Evolutionary conservation across 2,329 filamentous ascomycete species (phyloP).

Genomic region (Penicillium italicum): DNA sequence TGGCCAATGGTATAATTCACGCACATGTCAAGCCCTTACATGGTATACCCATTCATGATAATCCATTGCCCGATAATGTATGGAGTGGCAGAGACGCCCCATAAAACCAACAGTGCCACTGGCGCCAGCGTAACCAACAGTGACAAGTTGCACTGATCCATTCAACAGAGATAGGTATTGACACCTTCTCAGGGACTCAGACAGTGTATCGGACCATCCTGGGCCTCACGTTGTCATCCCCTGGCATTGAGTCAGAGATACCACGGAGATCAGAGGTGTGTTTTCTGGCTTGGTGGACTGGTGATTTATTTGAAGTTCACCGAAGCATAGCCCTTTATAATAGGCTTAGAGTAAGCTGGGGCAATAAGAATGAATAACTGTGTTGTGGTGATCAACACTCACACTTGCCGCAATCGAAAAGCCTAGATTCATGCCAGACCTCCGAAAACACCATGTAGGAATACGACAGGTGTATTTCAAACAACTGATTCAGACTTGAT

Average conservation of each 20-base stretch:
- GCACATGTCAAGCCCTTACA: too few relatives aligned
- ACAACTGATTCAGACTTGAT: not conserved
- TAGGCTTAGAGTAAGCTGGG: too few relatives aligned
- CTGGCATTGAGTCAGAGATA: not conserved
- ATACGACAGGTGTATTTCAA: not conserved
- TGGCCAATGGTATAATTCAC: too few relatives aligned
- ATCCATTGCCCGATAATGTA: too few relatives aligned
- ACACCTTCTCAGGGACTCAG: not conserved
- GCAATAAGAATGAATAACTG: not conserved
- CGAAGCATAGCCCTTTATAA: not conserved
- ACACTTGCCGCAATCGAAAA: not conserved
- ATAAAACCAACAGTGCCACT: not conserved
- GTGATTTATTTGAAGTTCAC: not conserved
- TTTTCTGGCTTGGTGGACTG: not conserved
- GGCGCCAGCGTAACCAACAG: not conserved
- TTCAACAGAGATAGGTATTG: not conserved
- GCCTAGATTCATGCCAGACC: not conserved
- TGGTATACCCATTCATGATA: too few relatives aligned
- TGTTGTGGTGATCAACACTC: not conserved
- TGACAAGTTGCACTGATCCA: not conserved
- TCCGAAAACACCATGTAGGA: not conserved
- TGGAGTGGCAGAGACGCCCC: not conserved
- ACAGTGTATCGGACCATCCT: not conserved
- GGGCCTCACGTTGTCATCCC: not conserved
- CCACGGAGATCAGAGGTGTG: not conserved